phyloP scores from a whole-genome alignment of 371 early-diverging fungal species.

The Mucor plumbeus region DNA sequence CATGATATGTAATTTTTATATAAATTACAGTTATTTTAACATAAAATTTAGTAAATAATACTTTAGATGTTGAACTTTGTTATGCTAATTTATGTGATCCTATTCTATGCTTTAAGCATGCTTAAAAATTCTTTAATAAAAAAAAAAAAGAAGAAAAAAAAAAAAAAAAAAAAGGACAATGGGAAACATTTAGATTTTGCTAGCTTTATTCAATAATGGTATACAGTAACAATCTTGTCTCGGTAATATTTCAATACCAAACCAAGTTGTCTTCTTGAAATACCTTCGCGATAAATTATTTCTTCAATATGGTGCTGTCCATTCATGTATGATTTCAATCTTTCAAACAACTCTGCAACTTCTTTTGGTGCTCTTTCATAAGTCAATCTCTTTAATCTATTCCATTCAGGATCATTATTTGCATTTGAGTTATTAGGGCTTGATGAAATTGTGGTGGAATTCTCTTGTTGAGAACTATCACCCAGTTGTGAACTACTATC shows the following conservation, averaged over 20 bases:
- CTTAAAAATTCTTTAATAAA: too few relatives aligned
- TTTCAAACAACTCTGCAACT: conserved; percentile 63
- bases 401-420: conserved; percentile 40
- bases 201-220: conserved; percentile 36
- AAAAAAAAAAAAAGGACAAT: too few relatives aligned
- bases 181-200: too few relatives aligned
- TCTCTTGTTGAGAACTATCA: neutral
- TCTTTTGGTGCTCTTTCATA: conserved; percentile 59
- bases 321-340: conserved; percentile 78
- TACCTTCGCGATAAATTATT: conserved; percentile 78
- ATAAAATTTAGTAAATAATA: too few relatives aligned
- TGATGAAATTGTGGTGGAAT: conserved; percentile 25
- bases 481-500: neutral
- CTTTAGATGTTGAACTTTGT: too few relatives aligned
- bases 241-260: conserved; percentile 63
- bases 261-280: conserved; percentile 66
- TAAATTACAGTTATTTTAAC: too few relatives aligned
- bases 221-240: conserved; percentile 59
- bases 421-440: conserved; percentile 31
- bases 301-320: conserved; percentile 86
- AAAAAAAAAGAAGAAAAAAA: too few relatives aligned
- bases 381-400: conserved; percentile 34
- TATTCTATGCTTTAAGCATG: too few relatives aligned
- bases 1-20: too few relatives aligned
- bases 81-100: too few relatives aligned